phyloP scores from a whole-genome alignment of 192 early-diverging fungal species.

The Coemansia sp. region DNA sequence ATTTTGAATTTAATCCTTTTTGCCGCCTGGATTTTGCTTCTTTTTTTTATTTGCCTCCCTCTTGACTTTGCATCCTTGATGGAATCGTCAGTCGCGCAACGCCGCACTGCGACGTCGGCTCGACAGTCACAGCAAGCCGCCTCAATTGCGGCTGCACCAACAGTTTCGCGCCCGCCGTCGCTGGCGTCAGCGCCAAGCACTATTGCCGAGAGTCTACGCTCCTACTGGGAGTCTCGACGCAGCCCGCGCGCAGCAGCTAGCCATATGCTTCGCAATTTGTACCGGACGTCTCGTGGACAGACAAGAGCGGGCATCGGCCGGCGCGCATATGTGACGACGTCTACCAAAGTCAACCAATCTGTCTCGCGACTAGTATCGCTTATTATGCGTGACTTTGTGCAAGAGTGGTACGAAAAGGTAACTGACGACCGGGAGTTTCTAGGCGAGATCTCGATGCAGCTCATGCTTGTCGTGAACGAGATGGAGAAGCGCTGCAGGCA shows the following conservation, averaged over 20 bases:
- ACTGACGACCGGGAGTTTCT: slow-evolving; percentile 53
- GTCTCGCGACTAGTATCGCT: slow-evolving; percentile 30
- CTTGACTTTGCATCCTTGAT: background rate
- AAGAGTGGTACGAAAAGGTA: slow-evolving; percentile 48
- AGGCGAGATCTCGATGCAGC: slow-evolving; percentile 30
- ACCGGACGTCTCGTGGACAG: slow-evolving; percentile 15
- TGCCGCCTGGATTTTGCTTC: too few species aligned
- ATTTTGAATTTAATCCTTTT: too few species aligned
- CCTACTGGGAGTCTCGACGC: slow-evolving; percentile 48
- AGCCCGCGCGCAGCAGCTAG: slow-evolving; percentile 13
- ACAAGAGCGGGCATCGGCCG: background rate
- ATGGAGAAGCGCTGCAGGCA: slow-evolving; percentile 33
- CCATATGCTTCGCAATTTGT: slow-evolving; percentile 36
- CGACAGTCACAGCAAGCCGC: slow-evolving; percentile 3
- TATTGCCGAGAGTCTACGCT: slow-evolving; percentile 47
- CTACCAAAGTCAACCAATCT: slow-evolving; percentile 28
- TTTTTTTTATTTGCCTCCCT: background rate
- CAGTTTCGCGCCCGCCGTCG: slow-evolving; percentile 34
- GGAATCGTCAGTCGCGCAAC: background rate
- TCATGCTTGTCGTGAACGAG: slow-evolving; percentile 35
- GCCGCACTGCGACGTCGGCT: slow-evolving; percentile 3
- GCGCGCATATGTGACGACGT: slow-evolving; percentile 14
- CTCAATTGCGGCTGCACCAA: slow-evolving; percentile 5
- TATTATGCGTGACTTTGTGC: slow-evolving; percentile 47
- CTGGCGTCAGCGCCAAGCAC: slow-evolving; percentile 45